phyloP scores from a whole-genome alignment of 129 eudicot genomes.

The Pseudognaphalium luteoalbum region DNA sequence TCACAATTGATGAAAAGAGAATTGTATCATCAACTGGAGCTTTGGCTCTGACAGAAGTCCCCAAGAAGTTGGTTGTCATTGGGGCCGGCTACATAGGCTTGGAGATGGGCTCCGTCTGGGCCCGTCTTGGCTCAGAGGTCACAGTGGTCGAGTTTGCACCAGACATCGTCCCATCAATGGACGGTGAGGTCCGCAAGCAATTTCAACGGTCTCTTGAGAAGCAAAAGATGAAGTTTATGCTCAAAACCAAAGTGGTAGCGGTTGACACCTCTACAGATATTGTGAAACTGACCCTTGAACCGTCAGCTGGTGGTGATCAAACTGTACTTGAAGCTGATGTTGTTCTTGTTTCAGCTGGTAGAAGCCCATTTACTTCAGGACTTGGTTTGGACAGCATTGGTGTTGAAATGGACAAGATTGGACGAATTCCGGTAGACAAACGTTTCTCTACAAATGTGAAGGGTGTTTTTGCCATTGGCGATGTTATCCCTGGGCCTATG shows the following conservation, averaged over 20 bases:
- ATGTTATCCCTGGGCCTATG: slow-evolving; percentile 92
- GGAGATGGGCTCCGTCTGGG: slow-evolving; percentile 98
- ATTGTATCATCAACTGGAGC: slow-evolving; percentile 91
- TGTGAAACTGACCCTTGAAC: slow-evolving; percentile 66
- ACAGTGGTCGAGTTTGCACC: slow-evolving; percentile 89
- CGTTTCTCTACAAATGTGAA: slow-evolving; percentile 57
- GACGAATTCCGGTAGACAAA: slow-evolving; percentile 61
- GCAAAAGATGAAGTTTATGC: slow-evolving; percentile 85
- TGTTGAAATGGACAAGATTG: slow-evolving; percentile 67
- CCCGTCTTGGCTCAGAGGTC: slow-evolving; percentile 86
- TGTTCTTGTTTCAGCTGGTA: slow-evolving; percentile 78
- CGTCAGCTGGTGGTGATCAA: slow-evolving; percentile 76
- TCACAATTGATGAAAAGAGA: slow-evolving; percentile 75
- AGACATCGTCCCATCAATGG: slow-evolving; percentile 86
- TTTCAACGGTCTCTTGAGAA: slow-evolving; percentile 80
- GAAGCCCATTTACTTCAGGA: slow-evolving; percentile 67
- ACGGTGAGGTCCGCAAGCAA: slow-evolving; percentile 81
- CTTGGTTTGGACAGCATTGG: slow-evolving; percentile 70
- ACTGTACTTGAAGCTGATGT: slow-evolving; percentile 71
- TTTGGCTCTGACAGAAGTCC: slow-evolving; percentile 63
- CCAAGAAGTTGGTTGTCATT: slow-evolving; percentile 70
- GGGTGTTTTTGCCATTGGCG: slow-evolving; percentile 81
- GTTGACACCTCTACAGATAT: slow-evolving; percentile 56
- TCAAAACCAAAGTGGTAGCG: slow-evolving; percentile 75
- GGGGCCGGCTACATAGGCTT: slow-evolving; percentile 93